These are phyloP conservation scores for Yamadazyma kitorensis DNA, from an alignment of 805 yeast genomes.

Conservation along the genomic window DNA sequence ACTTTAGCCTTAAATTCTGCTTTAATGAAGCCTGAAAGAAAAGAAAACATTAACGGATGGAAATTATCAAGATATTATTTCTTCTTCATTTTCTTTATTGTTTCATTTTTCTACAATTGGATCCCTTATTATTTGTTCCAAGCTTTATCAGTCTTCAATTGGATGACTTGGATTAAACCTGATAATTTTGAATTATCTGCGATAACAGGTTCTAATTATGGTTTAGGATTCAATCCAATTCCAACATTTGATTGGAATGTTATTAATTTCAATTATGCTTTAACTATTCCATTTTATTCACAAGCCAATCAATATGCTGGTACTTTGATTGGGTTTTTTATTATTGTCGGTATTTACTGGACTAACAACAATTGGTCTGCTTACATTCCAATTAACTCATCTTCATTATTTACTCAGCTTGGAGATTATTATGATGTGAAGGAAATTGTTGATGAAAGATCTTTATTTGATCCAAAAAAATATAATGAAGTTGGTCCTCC, in stretches of 20 bases:
- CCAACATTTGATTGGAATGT: conserved; percentile 55
- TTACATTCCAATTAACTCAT: conserved; percentile 39
- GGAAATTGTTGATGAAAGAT: conserved; percentile 35
- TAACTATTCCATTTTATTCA: conserved; percentile 43
- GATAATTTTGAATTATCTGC: conserved; percentile 45
- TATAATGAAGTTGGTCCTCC: conserved; percentile 27
- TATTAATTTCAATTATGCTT: conserved; percentile 22
- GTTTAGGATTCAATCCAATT: conserved; percentile 54
- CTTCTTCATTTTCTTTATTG: conserved; percentile 16
- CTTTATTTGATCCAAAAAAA: conserved; percentile 22
- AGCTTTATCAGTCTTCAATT: conserved; percentile 44
- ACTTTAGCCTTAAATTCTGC: conserved; percentile 30
- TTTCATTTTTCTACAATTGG: conserved; percentile 44
- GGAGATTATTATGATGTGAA: conserved; percentile 45
- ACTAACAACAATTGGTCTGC: conserved; percentile 23
- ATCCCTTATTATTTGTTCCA: conserved; percentile 41
- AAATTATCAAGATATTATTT: conserved; percentile 22
- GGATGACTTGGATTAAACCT: conserved; percentile 61
- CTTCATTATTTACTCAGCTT: conserved; percentile 45
- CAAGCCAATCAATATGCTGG: conserved; percentile 18
- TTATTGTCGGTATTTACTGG: conserved; percentile 19
- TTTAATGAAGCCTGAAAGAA: conserved; percentile 20
- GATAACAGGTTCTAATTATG: conserved; percentile 46
- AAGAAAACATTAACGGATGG: conserved; percentile 29
- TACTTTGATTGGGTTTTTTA: conserved; percentile 14